These are phyloP conservation scores for Bipolaris bicolor DNA, from an alignment of 2,329 filamentous ascomycete genomes.

Conservation along the genomic window DNA sequence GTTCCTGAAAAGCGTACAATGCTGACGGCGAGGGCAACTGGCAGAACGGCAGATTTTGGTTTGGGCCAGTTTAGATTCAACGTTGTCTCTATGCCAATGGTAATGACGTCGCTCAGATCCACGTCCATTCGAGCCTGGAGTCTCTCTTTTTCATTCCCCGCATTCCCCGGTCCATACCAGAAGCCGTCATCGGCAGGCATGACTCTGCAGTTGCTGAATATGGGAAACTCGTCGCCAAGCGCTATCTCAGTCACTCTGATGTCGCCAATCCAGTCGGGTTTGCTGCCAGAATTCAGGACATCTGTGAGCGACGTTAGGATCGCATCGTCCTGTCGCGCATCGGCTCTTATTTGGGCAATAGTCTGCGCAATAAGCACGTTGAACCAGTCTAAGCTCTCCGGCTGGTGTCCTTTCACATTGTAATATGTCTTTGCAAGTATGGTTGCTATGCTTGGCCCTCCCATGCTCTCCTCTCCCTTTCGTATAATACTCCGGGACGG, in stretches of 20 bases:
- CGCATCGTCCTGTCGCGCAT: slow-evolving; percentile 88
- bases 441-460: slow-evolving; percentile 86
- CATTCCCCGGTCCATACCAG: slow-evolving; percentile 50
- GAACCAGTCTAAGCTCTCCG: slow-evolving; percentile 97
- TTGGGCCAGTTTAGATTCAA: slow-evolving; percentile 94
- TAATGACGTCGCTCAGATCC: slow-evolving; percentile 94
- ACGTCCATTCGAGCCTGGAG: slow-evolving; percentile 97
- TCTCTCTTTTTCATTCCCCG: slow-evolving; percentile 69
- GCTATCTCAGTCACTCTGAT: slow-evolving; percentile 94
- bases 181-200: slow-evolving; percentile 86
- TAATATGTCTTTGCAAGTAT: slow-evolving; percentile 98
- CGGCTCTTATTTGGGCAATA: slow-evolving; percentile 90
- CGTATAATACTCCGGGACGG: slow-evolving; percentile 55
- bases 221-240: slow-evolving; percentile 95
- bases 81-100: slow-evolving; percentile 91
- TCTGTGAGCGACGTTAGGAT: slow-evolving; percentile 85
- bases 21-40: slow-evolving; percentile 88
- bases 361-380: slow-evolving; percentile 97
- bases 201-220: slow-evolving; percentile 96
- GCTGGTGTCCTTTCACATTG: slow-evolving; percentile 92
- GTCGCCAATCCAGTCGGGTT: slow-evolving; percentile 90
- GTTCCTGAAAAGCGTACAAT: slow-evolving; percentile 96
- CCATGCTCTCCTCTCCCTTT: slow-evolving; percentile 32
- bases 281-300: slow-evolving; percentile 81
- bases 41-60: slow-evolving; percentile 83